Conservation (phyloP, 176 grass and related monocot species). For the Leersia perrieri region DNA sequence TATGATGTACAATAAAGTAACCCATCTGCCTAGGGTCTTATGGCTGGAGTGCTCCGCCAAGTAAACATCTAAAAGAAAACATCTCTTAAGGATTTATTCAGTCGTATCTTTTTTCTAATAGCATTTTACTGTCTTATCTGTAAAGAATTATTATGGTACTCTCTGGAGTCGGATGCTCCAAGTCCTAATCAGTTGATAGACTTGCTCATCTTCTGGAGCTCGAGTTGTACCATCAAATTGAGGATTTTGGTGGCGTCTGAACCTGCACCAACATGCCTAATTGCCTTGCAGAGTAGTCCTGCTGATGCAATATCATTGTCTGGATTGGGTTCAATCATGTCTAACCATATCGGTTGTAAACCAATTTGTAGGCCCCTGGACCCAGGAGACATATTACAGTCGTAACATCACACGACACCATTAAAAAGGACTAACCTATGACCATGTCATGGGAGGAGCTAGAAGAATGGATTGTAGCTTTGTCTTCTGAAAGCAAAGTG, state of each 20-base stretch:
- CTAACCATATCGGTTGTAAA: slow-evolving; percentile 10
- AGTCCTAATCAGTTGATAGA: not conserved
- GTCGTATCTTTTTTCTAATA: not conserved
- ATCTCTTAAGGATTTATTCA: not conserved
- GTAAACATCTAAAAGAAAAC: not conserved
- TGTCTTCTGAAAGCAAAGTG: not conserved
- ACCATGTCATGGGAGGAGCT: not conserved
- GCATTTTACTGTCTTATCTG: not conserved
- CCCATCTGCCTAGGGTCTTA: too few species aligned
- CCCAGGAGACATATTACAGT: not conserved
- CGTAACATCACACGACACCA: not conserved
- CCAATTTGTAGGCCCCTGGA: not conserved
- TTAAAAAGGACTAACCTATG: slow-evolving; percentile 27
- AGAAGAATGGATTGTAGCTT: not conserved
- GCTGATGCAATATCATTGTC: slow-evolving; percentile 20
- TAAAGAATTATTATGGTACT: not conserved
- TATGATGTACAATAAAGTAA: too few species aligned
- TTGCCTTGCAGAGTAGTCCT: not conserved
- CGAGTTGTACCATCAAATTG: slow-evolving; percentile 10
- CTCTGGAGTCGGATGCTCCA: not conserved
- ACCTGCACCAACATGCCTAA: not conserved
- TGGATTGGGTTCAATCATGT: not conserved
- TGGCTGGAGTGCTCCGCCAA: too few species aligned
- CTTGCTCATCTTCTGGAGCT: not conserved
- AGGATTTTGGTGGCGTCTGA: slow-evolving; percentile 20